Base-by-base conservation (phyloP, 495 filamentous ascomycete species). In the Halenospora varia region DNA sequence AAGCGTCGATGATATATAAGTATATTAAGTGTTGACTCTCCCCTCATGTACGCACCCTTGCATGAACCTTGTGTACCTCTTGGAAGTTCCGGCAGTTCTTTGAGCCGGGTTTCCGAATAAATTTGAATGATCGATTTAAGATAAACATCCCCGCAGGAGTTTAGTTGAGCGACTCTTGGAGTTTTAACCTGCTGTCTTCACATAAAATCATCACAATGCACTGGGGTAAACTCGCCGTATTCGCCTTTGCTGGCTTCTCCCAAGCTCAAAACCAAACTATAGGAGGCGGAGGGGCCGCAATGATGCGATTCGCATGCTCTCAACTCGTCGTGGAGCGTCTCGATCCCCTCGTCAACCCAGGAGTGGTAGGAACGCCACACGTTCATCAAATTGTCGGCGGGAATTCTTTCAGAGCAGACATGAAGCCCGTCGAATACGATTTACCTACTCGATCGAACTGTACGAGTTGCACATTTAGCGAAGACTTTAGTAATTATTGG, bases 401-500 rank as follows among this genome's bases (percentile, higher is more conserved):
- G 50, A 83, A 79, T 63, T 82, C 76, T 8, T 89, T 89, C 66
- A 71, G 75, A 25, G 51, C 65, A 0, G 62, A 59, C 59, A 75
- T 75, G 73, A 48, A 40, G 15, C 72, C 73, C 18, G 60, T 47
- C 2, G 47, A 51, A 2, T 62, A 67, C 57, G 69, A 72, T 55
- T 68, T 66, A 4, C 65, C 66, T 20, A 51, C 57, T 49, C 56
- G 64, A 25, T 82, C 84, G 0, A 75, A 71, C 8, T 90, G 87
- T 66, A 83, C 82, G 44, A 78, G 84, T 9, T 87, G 85, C 62
- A 72, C 71, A 1, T 75, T 83, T 25, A 78, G 74, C 25, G 66
- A 78, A 55, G 87, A 90, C 68, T 68, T 82, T 53, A 84, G 79
- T 59, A 88, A 83, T 67, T 90, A 90, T 71, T 90, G 87, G 88